Conservation (phyloP, 2,329 filamentous ascomycete genomes). For the Stemphylium vesicarium region DNA sequence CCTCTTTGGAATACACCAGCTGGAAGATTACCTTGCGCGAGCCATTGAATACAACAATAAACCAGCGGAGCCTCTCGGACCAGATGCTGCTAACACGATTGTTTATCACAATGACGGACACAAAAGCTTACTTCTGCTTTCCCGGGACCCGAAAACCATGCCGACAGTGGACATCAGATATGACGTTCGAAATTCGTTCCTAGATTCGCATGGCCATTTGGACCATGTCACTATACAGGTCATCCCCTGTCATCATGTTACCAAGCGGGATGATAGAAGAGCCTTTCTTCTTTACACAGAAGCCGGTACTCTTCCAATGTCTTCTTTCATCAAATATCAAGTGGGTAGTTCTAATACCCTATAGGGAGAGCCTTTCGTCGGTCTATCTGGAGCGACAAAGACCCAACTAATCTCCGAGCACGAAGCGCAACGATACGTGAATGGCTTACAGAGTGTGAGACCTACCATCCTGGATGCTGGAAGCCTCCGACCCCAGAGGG, state of each 20-base stretch:
- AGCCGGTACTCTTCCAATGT: not conserved
- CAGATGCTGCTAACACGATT: not conserved
- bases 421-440: not conserved
- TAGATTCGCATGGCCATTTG: not conserved
- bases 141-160: not conserved
- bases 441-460: constrained; percentile 1
- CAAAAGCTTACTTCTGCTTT: not conserved
- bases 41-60: not conserved
- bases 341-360: not conserved
- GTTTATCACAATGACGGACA: not conserved
- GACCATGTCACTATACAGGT: not conserved
- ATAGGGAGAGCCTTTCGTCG: constrained; percentile 1
- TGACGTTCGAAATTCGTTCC: not conserved
- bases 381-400: not conserved
- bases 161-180: not conserved
- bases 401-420: not conserved
- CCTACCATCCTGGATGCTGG: not conserved
- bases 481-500: not conserved
- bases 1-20: not conserved
- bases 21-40: not conserved
- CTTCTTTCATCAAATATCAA: not conserved
- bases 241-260: not conserved
- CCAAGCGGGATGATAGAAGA: not conserved
- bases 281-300: not conserved
- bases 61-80: not conserved